Base-by-base conservation (phyloP, 2,329 filamentous ascomycete genomes). In the Ascosphaera pollenicola region DNA sequence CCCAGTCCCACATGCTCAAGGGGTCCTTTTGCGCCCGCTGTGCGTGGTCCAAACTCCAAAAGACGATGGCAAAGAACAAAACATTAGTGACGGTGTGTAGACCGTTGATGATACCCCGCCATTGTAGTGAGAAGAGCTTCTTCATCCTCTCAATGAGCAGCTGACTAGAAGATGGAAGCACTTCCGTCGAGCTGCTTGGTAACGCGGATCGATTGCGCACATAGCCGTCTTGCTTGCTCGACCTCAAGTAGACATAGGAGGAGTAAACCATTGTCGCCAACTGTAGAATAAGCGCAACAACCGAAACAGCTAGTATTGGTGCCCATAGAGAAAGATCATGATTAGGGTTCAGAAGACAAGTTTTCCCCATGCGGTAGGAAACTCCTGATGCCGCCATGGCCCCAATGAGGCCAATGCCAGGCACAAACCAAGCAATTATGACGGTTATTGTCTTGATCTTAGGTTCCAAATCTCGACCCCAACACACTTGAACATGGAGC, bases 401-500 rank as follows among this genome's bases (percentile, higher is more conserved):
- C 34, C 87, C 57, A 2, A 75, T 66, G 45, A 92, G 70, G 28
- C 82, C 80, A 16, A 83, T 59, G 17, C 75, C 66, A 2, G 85
- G 83, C 36, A 95, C 68, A 15, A 78, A 79, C 80, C 87, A 94
- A 44, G 89, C 89, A 7, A 75, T 62, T 13, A 69, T 67, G 51
- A 93, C 75, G 2, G 87, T 75, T 46, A 72, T 70, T 64, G 82
- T 83, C 73, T 94, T 94, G 58, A 94, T 95, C 49, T 70, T 79
- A 35, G 75, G 71, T 31, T 89, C 89, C 3, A 92, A 80, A 6
- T 87, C 74, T 26, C 91, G 69, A 56, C 95, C 84, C 89, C 89
- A 98, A 64, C 85, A 94, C 46, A 98, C 94, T 57, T 95, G 89
- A 18, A 98, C 73, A 57, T 98, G 89, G 49, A 98, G 76, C 3